Percentiles rank a stretch among this genome's conserved stretches.
Evolutionary conservation across 805 yeast genomes (phyloP).

Genomic region (Komagataella populi): DNA sequence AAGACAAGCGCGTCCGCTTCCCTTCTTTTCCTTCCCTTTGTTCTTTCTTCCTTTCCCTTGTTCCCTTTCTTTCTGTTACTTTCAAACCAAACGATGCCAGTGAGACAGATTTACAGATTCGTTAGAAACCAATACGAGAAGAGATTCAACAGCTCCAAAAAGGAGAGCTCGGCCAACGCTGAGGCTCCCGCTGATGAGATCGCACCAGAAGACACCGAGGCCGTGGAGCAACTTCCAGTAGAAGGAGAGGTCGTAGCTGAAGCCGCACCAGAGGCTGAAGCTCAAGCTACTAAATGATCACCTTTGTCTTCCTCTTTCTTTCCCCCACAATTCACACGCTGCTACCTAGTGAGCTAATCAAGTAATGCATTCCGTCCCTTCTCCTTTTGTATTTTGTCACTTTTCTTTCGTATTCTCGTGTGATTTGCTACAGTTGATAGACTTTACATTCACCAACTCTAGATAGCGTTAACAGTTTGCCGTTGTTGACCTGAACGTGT

Average conservation of each 20-base stretch:
- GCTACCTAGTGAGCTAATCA: neutral
- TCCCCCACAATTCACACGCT: constrained; percentile 3
- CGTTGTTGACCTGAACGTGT: constrained; percentile 26
- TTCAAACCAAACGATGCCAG: constrained; percentile 13
- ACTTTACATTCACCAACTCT: constrained; percentile 15
- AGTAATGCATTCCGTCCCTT: neutral
- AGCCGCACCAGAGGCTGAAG: constrained; percentile 8
- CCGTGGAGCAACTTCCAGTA: constrained; percentile 4
- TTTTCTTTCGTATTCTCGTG: constrained; percentile 5
- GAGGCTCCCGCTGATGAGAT: constrained; percentile 3
- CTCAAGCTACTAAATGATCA: constrained; percentile 2
- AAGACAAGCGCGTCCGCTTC: neutral
- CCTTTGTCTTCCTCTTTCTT: neutral
- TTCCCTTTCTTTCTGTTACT: neutral
- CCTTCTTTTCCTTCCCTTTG: neutral
- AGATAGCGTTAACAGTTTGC: constrained; percentile 20
- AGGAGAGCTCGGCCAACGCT: constrained; percentile 4
- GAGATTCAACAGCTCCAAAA: constrained; percentile 11
- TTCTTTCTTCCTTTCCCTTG: neutral
- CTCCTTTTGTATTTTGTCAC: neutral
- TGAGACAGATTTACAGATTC: constrained; percentile 18
- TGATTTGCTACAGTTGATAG: constrained; percentile 1
- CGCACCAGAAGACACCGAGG: neutral
- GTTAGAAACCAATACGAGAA: constrained; percentile 18
- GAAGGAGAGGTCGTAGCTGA: constrained; percentile 7